A percentile compares a stretch with the other conserved stretches of the same genome.
Conservation (phyloP, 2,329 filamentous ascomycete species). For the Hypoxylon sp. region DNA sequence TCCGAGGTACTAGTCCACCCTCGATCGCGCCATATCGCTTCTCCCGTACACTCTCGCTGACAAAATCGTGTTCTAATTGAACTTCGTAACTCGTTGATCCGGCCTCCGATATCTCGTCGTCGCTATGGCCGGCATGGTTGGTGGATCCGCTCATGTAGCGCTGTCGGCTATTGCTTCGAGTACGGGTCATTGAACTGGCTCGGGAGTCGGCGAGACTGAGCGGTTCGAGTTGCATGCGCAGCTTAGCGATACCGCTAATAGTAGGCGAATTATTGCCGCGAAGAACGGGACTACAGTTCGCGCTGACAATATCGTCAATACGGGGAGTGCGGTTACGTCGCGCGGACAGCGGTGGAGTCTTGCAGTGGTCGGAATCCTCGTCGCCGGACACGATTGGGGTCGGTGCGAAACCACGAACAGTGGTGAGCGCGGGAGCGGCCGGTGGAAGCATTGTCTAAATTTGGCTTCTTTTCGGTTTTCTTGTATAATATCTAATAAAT, state of each 20-base stretch:
- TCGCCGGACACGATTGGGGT: conserved; percentile 70
- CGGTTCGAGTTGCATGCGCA: conserved; percentile 86
- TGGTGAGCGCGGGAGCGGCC: conserved; percentile 66
- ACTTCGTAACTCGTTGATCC: conserved; percentile 85
- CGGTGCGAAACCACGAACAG: conserved; percentile 70
- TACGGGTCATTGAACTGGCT: conserved; percentile 70
- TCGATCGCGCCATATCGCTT: conserved; percentile 61
- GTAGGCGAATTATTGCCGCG: conserved; percentile 68
- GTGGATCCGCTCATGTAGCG: conserved; percentile 67
- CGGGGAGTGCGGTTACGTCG: conserved; percentile 59
- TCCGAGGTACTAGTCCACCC: conserved; percentile 72
- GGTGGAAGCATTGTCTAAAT: conserved; percentile 61
- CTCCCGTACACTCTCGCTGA: conserved; percentile 74
- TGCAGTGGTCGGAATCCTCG: conserved; percentile 69
- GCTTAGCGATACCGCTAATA: conserved; percentile 82
- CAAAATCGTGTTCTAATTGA: conserved; percentile 85
- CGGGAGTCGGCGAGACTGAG: conserved; percentile 75
- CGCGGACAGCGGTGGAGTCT: conserved; percentile 58
- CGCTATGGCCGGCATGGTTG: conserved; percentile 69
- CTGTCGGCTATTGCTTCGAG: conserved; percentile 69
- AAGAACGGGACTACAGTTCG: conserved; percentile 74
- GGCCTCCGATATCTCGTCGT: conserved; percentile 78
- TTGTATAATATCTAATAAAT: conserved; percentile 25
- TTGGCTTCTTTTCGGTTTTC: conserved; percentile 12
- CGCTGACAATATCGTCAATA: conserved; percentile 72